Evolutionary conservation across 108 stramenopile species (phyloP).

Genomic region (Chaetoceros muelleri): DNA sequence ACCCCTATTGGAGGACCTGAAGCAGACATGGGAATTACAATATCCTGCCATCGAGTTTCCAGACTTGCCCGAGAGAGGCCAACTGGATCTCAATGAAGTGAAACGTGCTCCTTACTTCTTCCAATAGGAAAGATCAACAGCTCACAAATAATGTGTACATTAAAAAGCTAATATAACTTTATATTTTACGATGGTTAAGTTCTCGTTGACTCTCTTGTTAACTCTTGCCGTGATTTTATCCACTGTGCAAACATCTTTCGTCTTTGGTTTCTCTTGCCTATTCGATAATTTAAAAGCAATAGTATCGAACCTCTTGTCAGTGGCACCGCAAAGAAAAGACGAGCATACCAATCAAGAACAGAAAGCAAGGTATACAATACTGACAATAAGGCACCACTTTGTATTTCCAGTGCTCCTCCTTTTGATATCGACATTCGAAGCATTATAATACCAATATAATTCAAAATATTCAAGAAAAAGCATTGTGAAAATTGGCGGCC

Average conservation of each 20-base stretch:
- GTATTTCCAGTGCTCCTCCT: conserved; percentile 39
- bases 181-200: too few species aligned
- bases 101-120: conserved; percentile 94
- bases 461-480: conserved; percentile 42
- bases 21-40: conserved; percentile 61
- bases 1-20: conserved; percentile 85
- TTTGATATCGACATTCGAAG: conserved; percentile 38
- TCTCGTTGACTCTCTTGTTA: too few species aligned
- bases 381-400: conserved; percentile 1
- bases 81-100: conserved; percentile 88
- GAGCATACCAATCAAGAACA: neutral
- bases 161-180: too few species aligned
- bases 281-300: neutral
- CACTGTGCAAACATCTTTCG: neutral
- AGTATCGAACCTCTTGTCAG: neutral
- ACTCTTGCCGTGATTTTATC: too few species aligned
- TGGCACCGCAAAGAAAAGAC: neutral
- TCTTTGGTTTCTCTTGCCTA: neutral
- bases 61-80: conserved; percentile 79
- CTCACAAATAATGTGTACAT: too few species aligned
- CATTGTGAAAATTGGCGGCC: conserved; percentile 51
- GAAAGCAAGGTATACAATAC: neutral
- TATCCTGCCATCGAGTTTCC: conserved; percentile 94
- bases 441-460: conserved; percentile 66
- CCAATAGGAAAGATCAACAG: too few species aligned